Conservation (phyloP, 768 basidiomycete genomes). For the Leccinellum rugosiceps region DNA sequence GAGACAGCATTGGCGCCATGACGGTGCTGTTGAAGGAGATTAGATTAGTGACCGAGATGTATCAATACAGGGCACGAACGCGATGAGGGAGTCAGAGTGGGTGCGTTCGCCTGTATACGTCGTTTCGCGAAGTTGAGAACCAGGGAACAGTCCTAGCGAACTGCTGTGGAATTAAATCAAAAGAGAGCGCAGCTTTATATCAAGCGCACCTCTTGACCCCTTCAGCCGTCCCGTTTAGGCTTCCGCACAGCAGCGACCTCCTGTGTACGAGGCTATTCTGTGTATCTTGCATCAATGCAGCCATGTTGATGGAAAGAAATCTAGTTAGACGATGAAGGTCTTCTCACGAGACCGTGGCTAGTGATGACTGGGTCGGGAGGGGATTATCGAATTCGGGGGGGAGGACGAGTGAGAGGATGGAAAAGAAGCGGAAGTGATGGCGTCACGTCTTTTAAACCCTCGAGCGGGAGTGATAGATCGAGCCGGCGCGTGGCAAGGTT, state of each 20-base stretch:
- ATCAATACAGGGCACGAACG: constrained; percentile 9
- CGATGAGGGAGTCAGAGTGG: not conserved
- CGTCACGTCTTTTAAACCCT: constrained; percentile 6
- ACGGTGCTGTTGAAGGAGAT: constrained; percentile 3
- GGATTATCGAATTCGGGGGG: not conserved
- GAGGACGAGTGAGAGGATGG: not conserved
- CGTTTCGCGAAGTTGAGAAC: not conserved
- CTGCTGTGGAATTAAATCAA: constrained; percentile 14
- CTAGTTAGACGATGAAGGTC: not conserved
- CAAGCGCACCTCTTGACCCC: constrained; percentile 10
- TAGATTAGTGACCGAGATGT: not conserved
- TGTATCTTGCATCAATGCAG: not conserved
- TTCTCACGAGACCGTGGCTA: not conserved
- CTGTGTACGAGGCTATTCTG: constrained; percentile 22
- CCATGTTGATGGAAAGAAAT: not conserved
- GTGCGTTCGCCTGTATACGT: constrained; percentile 1
- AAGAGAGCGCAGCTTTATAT: constrained; percentile 11
- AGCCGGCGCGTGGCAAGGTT: constrained; percentile 15
- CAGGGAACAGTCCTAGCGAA: not conserved
- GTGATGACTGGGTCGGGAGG: not conserved
- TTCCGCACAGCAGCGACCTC: constrained; percentile 17
- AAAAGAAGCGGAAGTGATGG: not conserved
- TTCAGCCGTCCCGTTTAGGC: constrained; percentile 1
- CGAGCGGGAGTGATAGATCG: not conserved
- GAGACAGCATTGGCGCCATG: not conserved